A percentile compares a stretch with the other conserved stretches of the same genome.
Evolutionary conservation across 2,329 filamentous ascomycete genomes (phyloP).

Genomic region (Alternaria atra): DNA sequence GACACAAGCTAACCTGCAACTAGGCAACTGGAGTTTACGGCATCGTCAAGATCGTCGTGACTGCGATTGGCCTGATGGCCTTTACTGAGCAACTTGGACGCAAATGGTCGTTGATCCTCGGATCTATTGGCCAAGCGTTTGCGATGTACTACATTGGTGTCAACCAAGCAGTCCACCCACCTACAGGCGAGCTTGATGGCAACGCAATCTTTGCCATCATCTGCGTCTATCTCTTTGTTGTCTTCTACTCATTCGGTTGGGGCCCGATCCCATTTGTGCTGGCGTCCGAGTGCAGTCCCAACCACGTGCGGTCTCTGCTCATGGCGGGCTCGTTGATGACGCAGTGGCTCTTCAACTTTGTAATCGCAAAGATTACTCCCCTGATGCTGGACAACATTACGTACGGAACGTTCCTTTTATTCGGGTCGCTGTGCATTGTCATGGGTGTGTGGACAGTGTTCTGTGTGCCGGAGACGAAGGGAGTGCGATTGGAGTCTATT

Average conservation of each 20-base stretch:
- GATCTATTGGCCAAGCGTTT: conserved; percentile 55
- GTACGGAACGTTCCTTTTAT: conserved; percentile 56
- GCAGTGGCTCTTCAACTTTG: conserved; percentile 53
- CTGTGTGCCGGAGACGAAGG: conserved; percentile 56
- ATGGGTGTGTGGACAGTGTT: conserved; percentile 56
- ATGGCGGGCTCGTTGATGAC: conserved; percentile 58
- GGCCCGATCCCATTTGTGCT: conserved; percentile 58
- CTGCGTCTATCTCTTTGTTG: conserved; percentile 61
- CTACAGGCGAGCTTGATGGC: conserved; percentile 45
- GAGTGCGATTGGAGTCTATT: conserved; percentile 54
- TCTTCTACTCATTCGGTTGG: conserved; percentile 59
- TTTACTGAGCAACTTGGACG: conserved; percentile 57
- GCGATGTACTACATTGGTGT: conserved; percentile 52
- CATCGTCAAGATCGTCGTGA: conserved; percentile 57
- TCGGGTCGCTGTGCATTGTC: conserved; percentile 52
- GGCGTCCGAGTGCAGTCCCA: conserved; percentile 53
- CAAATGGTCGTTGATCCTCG: conserved; percentile 56
- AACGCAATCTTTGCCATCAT: conserved; percentile 59
- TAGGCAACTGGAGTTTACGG: conserved; percentile 51
- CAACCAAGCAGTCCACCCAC: conserved; percentile 49
- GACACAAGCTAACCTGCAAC: conserved; percentile 6
- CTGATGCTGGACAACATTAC: conserved; percentile 56
- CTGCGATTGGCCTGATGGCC: conserved; percentile 55
- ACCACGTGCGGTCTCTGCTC: conserved; percentile 53
- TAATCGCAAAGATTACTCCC: conserved; percentile 50